A percentile compares a stretch with the other conserved stretches of the same genome.
Conservation (phyloP, 306 rosid species). For the Astragalus membranaceus region DNA sequence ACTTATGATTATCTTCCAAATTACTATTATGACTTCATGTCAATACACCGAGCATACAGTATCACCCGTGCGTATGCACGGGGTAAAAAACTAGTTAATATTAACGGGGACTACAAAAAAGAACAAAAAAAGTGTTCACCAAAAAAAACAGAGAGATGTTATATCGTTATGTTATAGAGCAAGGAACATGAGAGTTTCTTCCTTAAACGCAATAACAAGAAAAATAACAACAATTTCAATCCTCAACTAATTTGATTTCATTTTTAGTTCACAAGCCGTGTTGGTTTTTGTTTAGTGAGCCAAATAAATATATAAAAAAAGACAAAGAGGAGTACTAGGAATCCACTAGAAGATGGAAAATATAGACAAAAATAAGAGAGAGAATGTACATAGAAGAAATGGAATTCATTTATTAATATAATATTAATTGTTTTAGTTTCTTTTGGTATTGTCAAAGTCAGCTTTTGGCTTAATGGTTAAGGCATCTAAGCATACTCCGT, state of each 20-base stretch:
- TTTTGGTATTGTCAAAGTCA: constrained; percentile 15
- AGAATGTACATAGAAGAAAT: neutral
- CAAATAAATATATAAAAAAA: constrained; percentile 17
- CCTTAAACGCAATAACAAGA: neutral
- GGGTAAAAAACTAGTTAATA: too few relatives aligned
- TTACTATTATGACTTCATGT: too few relatives aligned
- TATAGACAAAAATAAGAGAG: neutral
- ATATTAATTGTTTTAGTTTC: neutral
- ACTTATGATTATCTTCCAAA: too few relatives aligned
- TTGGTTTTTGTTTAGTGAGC: constrained; percentile 4
- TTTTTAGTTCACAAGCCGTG: constrained; percentile 10
- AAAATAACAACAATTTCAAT: neutral
- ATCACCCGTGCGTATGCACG: too few relatives aligned
- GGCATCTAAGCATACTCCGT: constrained; percentile 23
- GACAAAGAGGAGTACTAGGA: constrained; percentile 5
- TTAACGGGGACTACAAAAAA: too few relatives aligned
- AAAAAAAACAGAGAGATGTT: too few relatives aligned
- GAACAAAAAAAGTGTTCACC: too few relatives aligned
- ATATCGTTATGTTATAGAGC: neutral
- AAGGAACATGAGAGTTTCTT: neutral
- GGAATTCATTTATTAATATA: neutral
- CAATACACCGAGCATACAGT: too few relatives aligned
- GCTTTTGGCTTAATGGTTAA: constrained; percentile 26
- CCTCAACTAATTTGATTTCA: neutral
- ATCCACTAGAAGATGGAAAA: constrained; percentile 13